phyloP scores from a whole-genome alignment of 1,284 basidiomycete genomes.

The Cryptococcus maquisensis region DNA sequence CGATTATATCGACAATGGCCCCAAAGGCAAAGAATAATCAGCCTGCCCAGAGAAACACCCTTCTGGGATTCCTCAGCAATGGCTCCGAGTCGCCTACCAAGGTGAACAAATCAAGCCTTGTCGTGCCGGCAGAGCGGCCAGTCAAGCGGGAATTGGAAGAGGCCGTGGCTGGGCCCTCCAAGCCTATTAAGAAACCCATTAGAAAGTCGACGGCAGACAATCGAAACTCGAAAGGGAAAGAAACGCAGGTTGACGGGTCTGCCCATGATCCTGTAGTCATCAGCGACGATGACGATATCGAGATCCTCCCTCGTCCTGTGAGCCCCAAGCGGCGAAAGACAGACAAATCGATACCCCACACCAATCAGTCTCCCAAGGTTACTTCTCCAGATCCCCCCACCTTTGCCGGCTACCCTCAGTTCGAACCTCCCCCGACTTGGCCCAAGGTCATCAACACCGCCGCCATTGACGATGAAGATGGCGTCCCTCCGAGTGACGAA shows the following conservation, averaged over 20 bases:
- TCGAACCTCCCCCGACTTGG: constrained; percentile 27
- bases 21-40: constrained; percentile 10
- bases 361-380: neutral
- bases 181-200: neutral
- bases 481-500: constrained; percentile 2
- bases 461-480: constrained; percentile 19
- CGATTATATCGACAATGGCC: constrained; percentile 12
- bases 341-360: neutral
- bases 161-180: neutral
- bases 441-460: constrained; percentile 34
- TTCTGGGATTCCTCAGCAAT: constrained; percentile 30
- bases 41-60: constrained; percentile 5
- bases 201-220: neutral
- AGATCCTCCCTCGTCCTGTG: neutral
- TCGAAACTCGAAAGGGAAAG: constrained; percentile 10
- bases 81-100: constrained; percentile 5
- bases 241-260: constrained; percentile 7
- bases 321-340: constrained; percentile 6
- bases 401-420: constrained; percentile 20
- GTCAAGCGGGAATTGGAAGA: neutral
- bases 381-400: constrained; percentile 3
- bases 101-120: neutral
- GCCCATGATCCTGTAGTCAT: constrained; percentile 16
- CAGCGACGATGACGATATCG: constrained; percentile 16
- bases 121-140: neutral